phyloP scores from a whole-genome alignment of 352 stramenopile genomes.

The Globisporangium carolinianum region DNA sequence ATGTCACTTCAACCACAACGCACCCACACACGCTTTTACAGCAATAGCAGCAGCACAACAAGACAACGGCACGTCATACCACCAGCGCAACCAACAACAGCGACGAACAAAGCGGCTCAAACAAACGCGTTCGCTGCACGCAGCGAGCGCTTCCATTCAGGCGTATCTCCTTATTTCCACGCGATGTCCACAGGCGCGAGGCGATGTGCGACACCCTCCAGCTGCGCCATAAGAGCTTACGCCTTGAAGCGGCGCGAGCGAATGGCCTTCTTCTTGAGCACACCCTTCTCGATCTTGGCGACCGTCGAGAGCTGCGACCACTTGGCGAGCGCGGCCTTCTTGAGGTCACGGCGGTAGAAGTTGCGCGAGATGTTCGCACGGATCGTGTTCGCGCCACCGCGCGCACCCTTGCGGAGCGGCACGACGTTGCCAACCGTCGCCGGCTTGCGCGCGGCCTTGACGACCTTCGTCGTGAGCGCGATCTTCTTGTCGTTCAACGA shows the following conservation, averaged over 20 bases:
- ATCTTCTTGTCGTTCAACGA: slow-evolving; percentile 85
- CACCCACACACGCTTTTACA: too few species aligned
- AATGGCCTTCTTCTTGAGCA: slow-evolving; percentile 79
- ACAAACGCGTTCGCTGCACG: slow-evolving; percentile 11
- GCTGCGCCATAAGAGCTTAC: slow-evolving; percentile 20
- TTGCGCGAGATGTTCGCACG: slow-evolving; percentile 85
- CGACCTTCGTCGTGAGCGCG: slow-evolving; percentile 77
- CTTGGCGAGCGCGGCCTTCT: slow-evolving; percentile 77
- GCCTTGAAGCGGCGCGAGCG: slow-evolving; percentile 79
- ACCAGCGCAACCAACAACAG: too few species aligned
- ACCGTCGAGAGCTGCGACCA: slow-evolving; percentile 85
- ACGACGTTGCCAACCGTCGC: slow-evolving; percentile 64
- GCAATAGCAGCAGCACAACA: too few species aligned
- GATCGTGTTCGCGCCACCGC: slow-evolving; percentile 80
- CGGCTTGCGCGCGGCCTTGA: slow-evolving; percentile 65
- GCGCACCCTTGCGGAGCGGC: slow-evolving; percentile 79
- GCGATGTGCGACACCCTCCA: slow-evolving; percentile 1
- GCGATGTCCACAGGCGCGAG: slow-evolving; percentile 1
- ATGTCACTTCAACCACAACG: too few species aligned
- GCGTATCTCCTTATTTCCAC: slow-evolving; percentile 7
- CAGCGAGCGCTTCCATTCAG: slow-evolving; percentile 3
- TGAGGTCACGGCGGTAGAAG: slow-evolving; percentile 84
- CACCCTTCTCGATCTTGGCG: slow-evolving; percentile 86
- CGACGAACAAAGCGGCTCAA: slow-evolving; percentile 1
- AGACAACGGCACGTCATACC: background rate